Evolutionary conservation across 2,329 filamentous ascomycete genomes (phyloP), one percentile per base, ranked within the genome.

Genomic region (Mollisia scopiformis): DNA sequence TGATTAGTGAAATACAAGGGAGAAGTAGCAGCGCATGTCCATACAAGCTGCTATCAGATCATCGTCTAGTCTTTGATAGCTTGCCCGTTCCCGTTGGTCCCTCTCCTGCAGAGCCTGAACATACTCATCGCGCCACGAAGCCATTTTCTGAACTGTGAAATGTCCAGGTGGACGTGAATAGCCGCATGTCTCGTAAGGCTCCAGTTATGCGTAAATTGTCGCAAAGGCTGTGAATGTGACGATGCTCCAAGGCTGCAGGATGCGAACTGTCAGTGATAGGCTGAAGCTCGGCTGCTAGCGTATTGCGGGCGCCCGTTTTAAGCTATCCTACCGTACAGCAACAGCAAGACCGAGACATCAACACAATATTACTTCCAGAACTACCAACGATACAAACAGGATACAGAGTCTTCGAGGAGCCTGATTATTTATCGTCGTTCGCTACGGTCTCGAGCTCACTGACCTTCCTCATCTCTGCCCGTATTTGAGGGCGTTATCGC

Each of bases 21-120:
- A 41, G 47, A 49, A n/a, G 28, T 21, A 19, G 33, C 43, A 52
- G 28, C 37, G 37, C 21, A 23, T 23, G 31, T 25, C 65, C 85
- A 68, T 74, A 96, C 93, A 97, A 63, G 91, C 88, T 73, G 92
- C 84, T 70, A 96, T 90, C 63, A 96, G 84, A 55, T 87, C 83
- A 70, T 80, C 79, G 66, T 86, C 85, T 62, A 86, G 79, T 5
- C 82, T 80, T 66, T 79, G 82, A 61, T 80, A 78, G 68, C 88
- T 85, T 59, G 80, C 81, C 71, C 86, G 83, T 71, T 92, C 89
- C 64, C 86, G 83, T 71, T 87, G 83, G 70, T 92, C 91, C 65
- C 87, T 82, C 70, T 89, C 88, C 68, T 87, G 84, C 66, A 98
- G 82, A 66, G 89, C 89, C 63, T 85, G 81, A 64, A 91, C 81